Conservation (phyloP, 306 rosid species). For the Glycine tomentella region DNA sequence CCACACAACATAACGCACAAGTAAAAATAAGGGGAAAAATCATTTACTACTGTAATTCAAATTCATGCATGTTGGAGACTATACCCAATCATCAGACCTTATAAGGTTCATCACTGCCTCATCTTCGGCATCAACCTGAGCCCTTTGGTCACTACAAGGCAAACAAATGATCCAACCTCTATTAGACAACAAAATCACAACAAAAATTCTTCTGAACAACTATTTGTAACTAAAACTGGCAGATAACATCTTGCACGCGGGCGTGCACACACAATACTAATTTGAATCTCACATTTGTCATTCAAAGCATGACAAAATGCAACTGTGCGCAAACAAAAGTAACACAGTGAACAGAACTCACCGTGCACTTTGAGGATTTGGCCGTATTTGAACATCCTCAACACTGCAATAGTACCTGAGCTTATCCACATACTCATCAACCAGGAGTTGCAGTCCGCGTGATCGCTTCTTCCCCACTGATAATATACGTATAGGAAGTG, state of each 20-base stretch:
- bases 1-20: slow-evolving; percentile 16
- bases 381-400: slow-evolving; percentile 75
- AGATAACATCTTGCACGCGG: neutral
- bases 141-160: slow-evolving; percentile 66
- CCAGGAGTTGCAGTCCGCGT: slow-evolving; percentile 69
- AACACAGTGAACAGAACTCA: slow-evolving; percentile 37
- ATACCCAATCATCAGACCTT: slow-evolving; percentile 89
- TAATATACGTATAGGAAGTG: slow-evolving; percentile 80
- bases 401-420: slow-evolving; percentile 69
- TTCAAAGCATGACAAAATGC: neutral
- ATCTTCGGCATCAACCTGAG: slow-evolving; percentile 89
- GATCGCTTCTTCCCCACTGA: slow-evolving; percentile 86
- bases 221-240: neutral
- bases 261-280: neutral
- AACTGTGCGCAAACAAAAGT: neutral
- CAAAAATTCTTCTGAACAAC: neutral
- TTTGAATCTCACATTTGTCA: neutral
- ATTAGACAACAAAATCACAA: slow-evolving; percentile 34
- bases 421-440: slow-evolving; percentile 77
- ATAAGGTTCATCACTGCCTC: slow-evolving; percentile 68
- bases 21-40: slow-evolving; percentile 30
- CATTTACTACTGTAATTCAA: slow-evolving; percentile 1
- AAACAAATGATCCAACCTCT: slow-evolving; percentile 13
- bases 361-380: slow-evolving; percentile 88
- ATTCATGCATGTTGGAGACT: slow-evolving; percentile 49